phyloP scores from a whole-genome alignment of 345 rosid genomes.

The sweet orange (Citrus sinensis) region DNA sequence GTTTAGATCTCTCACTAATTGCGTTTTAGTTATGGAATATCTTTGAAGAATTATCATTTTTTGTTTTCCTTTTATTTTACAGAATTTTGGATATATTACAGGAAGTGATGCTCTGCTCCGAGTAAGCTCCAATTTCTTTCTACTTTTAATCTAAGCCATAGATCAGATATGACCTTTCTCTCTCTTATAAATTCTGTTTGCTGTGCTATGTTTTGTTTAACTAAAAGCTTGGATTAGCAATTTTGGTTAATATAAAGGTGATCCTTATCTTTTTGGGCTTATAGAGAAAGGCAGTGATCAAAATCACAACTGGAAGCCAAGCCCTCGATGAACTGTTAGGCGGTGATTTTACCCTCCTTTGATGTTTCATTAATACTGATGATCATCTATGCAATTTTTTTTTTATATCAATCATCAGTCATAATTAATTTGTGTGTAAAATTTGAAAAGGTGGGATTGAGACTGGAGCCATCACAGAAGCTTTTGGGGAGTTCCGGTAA shows the following conservation, averaged over 20 bases:
- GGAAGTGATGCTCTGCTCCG: constrained; percentile 87
- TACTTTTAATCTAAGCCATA: not conserved
- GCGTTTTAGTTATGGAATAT: not conserved
- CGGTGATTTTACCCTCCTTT: constrained; percentile 32
- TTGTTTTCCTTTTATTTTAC: not conserved
- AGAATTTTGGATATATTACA: constrained; percentile 89
- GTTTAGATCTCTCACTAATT: not conserved
- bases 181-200: not conserved
- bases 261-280: constrained; percentile 4
- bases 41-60: not conserved
- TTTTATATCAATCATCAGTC: not conserved
- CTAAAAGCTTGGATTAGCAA: not conserved
- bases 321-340: constrained; percentile 93
- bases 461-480: constrained; percentile 77
- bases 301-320: constrained; percentile 92
- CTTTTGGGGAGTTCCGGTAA: constrained; percentile 92
- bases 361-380: not conserved
- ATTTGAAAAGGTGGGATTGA: constrained; percentile 74
- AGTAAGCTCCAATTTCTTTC: constrained; percentile 39
- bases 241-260: not conserved
- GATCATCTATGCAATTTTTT: not conserved
- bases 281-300: constrained; percentile 67
- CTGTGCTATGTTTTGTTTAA: not conserved
- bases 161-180: not conserved
- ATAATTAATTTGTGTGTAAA: not conserved